Percentiles rank a stretch among this genome's conserved stretches.
These are phyloP conservation scores for Isatis lusitanica DNA, from an alignment of 441 rosid species.

Conservation along the genomic window DNA sequence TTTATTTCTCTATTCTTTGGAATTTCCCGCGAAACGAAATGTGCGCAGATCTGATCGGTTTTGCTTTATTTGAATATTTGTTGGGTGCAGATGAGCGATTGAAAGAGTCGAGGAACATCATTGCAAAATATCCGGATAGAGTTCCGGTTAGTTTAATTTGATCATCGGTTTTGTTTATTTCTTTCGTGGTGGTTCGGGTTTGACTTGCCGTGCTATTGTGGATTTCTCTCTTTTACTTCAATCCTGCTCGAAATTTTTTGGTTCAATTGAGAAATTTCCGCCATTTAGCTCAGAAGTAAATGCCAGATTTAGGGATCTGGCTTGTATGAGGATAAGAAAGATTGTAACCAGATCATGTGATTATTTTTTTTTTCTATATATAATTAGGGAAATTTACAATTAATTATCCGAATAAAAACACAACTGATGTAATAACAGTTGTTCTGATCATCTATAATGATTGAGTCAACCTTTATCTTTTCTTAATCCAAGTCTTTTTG, in stretches of 20 bases:
- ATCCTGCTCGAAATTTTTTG: neutral
- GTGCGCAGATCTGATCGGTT: neutral
- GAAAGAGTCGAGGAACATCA: constrained; percentile 65
- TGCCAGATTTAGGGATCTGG: neutral
- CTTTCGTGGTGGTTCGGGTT: constrained; percentile 4
- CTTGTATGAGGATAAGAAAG: neutral
- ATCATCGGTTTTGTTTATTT: neutral
- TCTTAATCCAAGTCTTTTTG: neutral
- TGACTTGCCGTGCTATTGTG: constrained; percentile 14
- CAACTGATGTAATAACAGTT: neutral
- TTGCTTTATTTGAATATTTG: neutral
- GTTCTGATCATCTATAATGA: neutral
- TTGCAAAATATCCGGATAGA: constrained; percentile 68
- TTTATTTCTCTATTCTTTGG: neutral
- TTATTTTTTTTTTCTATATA: neutral
- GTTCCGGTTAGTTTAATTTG: constrained; percentile 59
- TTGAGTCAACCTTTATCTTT: neutral
- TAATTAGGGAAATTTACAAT: neutral
- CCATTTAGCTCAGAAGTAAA: neutral
- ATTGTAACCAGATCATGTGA: neutral
- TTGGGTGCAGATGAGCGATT: constrained; percentile 55
- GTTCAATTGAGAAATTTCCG: neutral
- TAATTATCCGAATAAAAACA: neutral
- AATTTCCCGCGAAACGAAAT: neutral
- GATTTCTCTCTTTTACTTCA: neutral